Base-by-base conservation (phyloP, 202 grass and related monocot genomes). In the Carex arenaria region DNA sequence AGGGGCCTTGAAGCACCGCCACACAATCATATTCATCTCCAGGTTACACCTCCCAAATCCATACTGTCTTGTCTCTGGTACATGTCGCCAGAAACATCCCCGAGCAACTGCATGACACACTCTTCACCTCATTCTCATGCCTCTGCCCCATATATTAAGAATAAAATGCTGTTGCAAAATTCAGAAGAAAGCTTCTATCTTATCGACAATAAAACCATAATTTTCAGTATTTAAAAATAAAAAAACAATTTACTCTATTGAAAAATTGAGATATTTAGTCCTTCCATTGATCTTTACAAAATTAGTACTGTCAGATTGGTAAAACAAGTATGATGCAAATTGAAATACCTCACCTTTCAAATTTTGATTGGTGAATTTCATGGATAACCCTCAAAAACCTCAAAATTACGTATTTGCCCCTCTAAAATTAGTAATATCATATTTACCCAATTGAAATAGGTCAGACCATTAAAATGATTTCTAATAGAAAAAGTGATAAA, bases 61-160 rank as follows among this genome's bases (percentile, higher is more conserved):
- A 98, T 64, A 89, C 93, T 1, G 75, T 81, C 86, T 92, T 98
- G 76, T 95, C 93, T 79, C 95, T 84, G 85, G 89, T 90, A 85
- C 95, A 95, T 2, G 93, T 98, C 12, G 93, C 91, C 51, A 95
- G 85, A 81, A 95, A 88, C 18, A 83, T 86, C 3, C 93, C 93
- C 0, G 91, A 95, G 34, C 84, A 45, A 74, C 88, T 95, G 91
- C 91, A 98, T 0, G 87, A 90, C 53, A 90, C 93, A 13, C 93
- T 84, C 88, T 98, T 98, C 61, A 95, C 95, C 87, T 98, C 95
- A 78, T 98, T 95, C 66, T 90, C 92, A 60, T 98, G 95, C 18
- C 95, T 92, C 95, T 98, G 34, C 22, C 13, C 55, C 79, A 22
- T 18, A 73, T 61, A 62, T 40, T 15, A 7, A 63, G n/a, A 78